Percentiles rank a stretch among this genome's conserved stretches.
These are phyloP conservation scores for Solanum raphanifolium DNA, from an alignment of 257 asterid species.

Conservation along the genomic window DNA sequence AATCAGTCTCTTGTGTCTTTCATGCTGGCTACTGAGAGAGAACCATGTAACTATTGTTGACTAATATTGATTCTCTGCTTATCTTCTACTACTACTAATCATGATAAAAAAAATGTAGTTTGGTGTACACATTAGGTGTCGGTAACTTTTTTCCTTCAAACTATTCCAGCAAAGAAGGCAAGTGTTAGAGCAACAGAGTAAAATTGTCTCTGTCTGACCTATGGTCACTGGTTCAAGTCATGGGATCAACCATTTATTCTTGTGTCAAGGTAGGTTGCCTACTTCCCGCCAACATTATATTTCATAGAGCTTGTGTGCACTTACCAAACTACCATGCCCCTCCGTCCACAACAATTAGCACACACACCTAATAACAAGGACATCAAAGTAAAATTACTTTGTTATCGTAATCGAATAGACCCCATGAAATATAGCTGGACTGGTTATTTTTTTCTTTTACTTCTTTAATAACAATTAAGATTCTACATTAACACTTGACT, in stretches of 20 bases:
- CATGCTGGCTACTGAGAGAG: slow-evolving; percentile 65
- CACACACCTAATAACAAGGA: too few species aligned
- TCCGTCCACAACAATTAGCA: too few species aligned
- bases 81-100: not conserved
- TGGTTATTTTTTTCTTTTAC: too few species aligned
- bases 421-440: too few species aligned
- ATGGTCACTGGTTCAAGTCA: not conserved
- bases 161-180: not conserved
- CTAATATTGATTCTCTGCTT: not conserved
- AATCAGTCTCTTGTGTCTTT: not conserved
- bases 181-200: not conserved
- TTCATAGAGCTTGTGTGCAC: too few species aligned
- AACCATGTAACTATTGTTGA: slow-evolving; percentile 15
- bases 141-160: not conserved
- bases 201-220: not conserved
- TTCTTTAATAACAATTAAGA: too few species aligned
- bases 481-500: too few species aligned
- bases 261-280: not conserved
- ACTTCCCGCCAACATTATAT: too few species aligned
- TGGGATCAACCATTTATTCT: not conserved
- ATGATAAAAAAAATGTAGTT: not conserved
- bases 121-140: not conserved
- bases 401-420: too few species aligned
- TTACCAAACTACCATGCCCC: too few species aligned
- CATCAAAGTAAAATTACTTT: too few species aligned